Evolutionary conservation across 495 filamentous ascomycete species (phyloP), one percentile per base, ranked within the genome.

Genomic region (Acidiella bohemica): DNA sequence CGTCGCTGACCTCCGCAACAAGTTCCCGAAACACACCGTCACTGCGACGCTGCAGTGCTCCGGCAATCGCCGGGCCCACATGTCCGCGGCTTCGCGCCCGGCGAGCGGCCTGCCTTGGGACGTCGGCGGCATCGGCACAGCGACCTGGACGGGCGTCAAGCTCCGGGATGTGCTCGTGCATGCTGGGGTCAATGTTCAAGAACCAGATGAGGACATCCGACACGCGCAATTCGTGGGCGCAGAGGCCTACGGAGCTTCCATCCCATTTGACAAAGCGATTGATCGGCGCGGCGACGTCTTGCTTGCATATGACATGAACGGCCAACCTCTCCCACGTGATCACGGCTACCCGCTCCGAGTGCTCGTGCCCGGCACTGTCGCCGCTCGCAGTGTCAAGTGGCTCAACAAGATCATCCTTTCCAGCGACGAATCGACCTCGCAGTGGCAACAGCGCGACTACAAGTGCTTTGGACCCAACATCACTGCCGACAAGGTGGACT

Each of bases 271-370:
- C 80, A 47, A 68, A 70, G 49, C 68, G 11, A 80, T 80, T 55
- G 75, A 79, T 23, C 73, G 71, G 47, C 56, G 59, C 9, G 64
- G 78, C 49, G 76, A 83, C 44, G 77, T 80, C 18, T 62, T 82
- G 39, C 65, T 81, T 3, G 75, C 72, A 0, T 81, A 70, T 70
- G 76, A 78, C 46, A 79, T 80, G 76, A 81, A 83, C 36, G 76
- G 70, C 21, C 58, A 75, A 41, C 70, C 72, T 0, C 62, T 83
- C 1, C 78, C 78, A 1, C 69, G 66, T 42, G 75, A 76, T 46
- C 76, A 80, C 44, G 78, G 78, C 2, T 75, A 60, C 17, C 78
- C 78, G 3, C 53, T 83, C 2, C 65, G 78, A 3, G 67, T 66
- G 0, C 66, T 82, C 1, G 73, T 78, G 0, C 55, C 73, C 32